These are phyloP conservation scores for Botrytis squamosa DNA, from an alignment of 2,329 filamentous ascomycete genomes.

Conservation along the genomic window DNA sequence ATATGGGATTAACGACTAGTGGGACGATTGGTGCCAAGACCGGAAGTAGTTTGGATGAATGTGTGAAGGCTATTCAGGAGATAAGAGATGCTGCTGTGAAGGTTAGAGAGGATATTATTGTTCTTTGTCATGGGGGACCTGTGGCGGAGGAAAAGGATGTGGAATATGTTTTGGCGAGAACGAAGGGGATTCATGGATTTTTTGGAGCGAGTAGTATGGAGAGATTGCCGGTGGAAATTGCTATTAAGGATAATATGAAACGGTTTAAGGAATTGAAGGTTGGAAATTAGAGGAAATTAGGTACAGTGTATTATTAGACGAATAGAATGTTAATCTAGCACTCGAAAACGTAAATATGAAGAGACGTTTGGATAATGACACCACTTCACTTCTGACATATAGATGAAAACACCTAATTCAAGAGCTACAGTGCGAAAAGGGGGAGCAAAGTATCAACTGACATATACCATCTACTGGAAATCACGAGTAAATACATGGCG, in stretches of 20 bases:
- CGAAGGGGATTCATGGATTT: conserved; percentile 67
- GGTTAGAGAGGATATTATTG: conserved; percentile 59
- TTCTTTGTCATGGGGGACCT: conserved; percentile 69
- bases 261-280: conserved; percentile 47
- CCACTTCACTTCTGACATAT: background rate
- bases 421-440: background rate
- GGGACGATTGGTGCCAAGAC: conserved; percentile 64
- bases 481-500: background rate
- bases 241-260: conserved; percentile 58
- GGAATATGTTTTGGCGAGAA: conserved; percentile 58
- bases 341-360: background rate
- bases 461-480: background rate
- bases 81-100: conserved; percentile 60
- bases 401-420: background rate
- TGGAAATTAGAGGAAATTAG: background rate
- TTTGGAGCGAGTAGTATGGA: conserved; percentile 72
- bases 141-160: conserved; percentile 65
- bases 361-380: background rate
- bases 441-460: background rate
- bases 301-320: background rate
- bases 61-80: conserved; percentile 58
- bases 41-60: conserved; percentile 63
- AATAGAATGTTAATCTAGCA: background rate
- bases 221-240: conserved; percentile 64
- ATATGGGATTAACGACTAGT: conserved; percentile 66